Evolutionary conservation across 148 eudicot species (phyloP).

Genomic region (Chenopodium quinoa): DNA sequence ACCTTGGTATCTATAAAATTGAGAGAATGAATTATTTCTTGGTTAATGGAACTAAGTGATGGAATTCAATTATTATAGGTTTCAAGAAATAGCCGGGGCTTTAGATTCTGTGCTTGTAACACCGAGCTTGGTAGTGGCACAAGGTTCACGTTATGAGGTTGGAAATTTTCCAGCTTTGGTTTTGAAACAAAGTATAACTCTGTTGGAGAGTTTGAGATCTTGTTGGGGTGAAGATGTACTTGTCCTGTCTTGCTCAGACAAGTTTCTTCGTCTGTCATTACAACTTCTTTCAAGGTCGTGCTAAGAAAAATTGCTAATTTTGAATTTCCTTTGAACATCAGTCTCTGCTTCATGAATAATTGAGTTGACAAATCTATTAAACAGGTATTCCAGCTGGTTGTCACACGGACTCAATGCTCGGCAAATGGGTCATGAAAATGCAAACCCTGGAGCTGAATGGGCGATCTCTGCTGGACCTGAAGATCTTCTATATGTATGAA

Average conservation of each 20-base stretch:
- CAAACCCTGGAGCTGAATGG: constrained; percentile 72
- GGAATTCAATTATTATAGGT: constrained; percentile 43
- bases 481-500: constrained; percentile 71
- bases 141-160: constrained; percentile 38
- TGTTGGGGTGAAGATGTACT: constrained; percentile 93
- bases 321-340: background rate
- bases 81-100: constrained; percentile 96
- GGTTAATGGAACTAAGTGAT: constrained; percentile 11
- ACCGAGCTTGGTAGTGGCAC: constrained; percentile 46
- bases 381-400: constrained; percentile 87
- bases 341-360: constrained; percentile 5
- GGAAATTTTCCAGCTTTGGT: constrained; percentile 41
- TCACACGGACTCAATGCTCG: constrained; percentile 80
- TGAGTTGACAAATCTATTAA: constrained; percentile 14
- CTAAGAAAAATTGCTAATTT: background rate
- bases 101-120: constrained; percentile 77
- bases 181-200: constrained; percentile 71
- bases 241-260: constrained; percentile 81
- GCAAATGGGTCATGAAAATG: constrained; percentile 46
- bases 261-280: constrained; percentile 82
- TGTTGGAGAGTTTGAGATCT: constrained; percentile 79
- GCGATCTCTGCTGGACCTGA: constrained; percentile 79
- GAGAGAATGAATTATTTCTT: background rate
- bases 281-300: constrained; percentile 86
- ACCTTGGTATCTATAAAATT: background rate